Evolutionary conservation across 1,139 yeast species (phyloP).

Genomic region (Scheffersomyces parashehatae): DNA sequence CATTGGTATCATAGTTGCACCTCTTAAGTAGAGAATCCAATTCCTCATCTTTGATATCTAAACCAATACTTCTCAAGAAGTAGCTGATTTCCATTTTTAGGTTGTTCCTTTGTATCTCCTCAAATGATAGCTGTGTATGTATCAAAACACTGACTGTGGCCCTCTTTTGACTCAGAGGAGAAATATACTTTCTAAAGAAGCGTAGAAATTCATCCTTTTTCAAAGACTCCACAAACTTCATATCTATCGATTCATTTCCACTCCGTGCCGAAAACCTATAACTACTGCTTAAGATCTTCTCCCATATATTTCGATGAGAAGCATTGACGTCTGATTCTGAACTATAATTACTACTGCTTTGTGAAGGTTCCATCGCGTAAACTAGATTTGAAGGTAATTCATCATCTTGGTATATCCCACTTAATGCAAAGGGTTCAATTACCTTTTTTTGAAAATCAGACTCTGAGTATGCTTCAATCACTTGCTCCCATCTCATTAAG

Average conservation of each 20-base stretch:
- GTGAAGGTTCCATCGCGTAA: constrained; percentile 21
- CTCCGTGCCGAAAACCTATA: constrained; percentile 33
- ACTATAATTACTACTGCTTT: constrained; percentile 26
- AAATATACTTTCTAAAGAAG: constrained; percentile 33
- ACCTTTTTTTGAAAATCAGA: constrained; percentile 31
- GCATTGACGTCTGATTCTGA: constrained; percentile 26
- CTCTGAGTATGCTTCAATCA: constrained; percentile 23
- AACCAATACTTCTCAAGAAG: constrained; percentile 42
- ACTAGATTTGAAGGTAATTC: constrained; percentile 21
- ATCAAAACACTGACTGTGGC: constrained; percentile 33
- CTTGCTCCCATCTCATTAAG: constrained; percentile 36
- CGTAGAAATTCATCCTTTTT: constrained; percentile 26
- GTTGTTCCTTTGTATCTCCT: constrained; percentile 29
- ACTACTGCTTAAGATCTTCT: constrained; percentile 45
- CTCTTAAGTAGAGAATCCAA: constrained; percentile 33
- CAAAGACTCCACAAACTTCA: constrained; percentile 20
- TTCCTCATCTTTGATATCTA: constrained; percentile 37
- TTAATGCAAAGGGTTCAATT: constrained; percentile 36
- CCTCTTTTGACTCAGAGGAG: constrained; percentile 36
- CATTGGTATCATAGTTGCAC: constrained; percentile 33
- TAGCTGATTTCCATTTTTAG: constrained; percentile 38
- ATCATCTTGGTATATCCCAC: constrained; percentile 6
- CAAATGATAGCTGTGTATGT: constrained; percentile 26
- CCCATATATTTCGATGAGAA: constrained; percentile 48
- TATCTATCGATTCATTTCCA: constrained; percentile 39